Evolutionary conservation across 23 red algal species (phyloP).

Genomic region (Pyropia haitanensis): DNA sequence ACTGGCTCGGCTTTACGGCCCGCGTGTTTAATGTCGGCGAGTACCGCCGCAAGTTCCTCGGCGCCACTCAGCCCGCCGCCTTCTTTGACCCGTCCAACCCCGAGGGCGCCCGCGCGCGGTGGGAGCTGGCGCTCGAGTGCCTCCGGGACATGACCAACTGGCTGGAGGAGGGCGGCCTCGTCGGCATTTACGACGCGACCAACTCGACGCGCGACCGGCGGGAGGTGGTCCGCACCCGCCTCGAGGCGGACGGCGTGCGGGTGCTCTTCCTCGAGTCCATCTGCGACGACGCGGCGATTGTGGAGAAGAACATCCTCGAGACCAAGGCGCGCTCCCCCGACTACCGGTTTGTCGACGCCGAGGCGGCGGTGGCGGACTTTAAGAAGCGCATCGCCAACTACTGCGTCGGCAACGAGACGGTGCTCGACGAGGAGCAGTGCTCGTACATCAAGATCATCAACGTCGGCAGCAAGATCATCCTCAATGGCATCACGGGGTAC

Average conservation of each 20-base stretch:
- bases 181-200: conserved; percentile 96
- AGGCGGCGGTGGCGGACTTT: conserved; percentile 83
- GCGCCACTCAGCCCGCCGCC: conserved; percentile 44
- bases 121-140: conserved; percentile 74
- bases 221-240: conserved; percentile 53
- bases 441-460: conserved; percentile 93
- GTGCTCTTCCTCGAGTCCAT: conserved; percentile 94
- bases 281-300: conserved; percentile 69
- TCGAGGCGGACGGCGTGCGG: conserved; percentile 75
- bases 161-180: conserved; percentile 71
- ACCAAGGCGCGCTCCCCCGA: conserved; percentile 87
- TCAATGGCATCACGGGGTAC: conserved; percentile 85
- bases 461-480: conserved; percentile 71
- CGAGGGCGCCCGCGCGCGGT: conserved; percentile 51
- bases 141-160: conserved; percentile 83
- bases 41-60: conserved; percentile 69
- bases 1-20: conserved; percentile 86
- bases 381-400: conserved; percentile 75
- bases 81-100: conserved; percentile 86
- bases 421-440: conserved; percentile 51
- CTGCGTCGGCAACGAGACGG: conserved; percentile 55
- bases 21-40: conserved; percentile 92
- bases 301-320: conserved; percentile 91
- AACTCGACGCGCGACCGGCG: conserved; percentile 79
- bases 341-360: conserved; percentile 72